Evolutionary conservation across 441 rosid genomes (phyloP).

Genomic region (Adansonia gregorii): DNA sequence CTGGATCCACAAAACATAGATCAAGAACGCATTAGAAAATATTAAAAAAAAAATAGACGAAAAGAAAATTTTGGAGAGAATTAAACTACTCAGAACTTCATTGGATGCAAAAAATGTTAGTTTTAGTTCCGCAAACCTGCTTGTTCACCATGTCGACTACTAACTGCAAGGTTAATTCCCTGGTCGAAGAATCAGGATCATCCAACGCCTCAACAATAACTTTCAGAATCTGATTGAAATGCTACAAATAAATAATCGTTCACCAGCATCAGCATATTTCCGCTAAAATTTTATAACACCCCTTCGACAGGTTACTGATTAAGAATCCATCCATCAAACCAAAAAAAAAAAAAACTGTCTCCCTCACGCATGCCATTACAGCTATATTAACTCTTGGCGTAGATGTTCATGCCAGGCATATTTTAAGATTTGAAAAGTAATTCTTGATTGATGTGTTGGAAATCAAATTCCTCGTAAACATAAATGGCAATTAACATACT

Average conservation of each 20-base stretch:
- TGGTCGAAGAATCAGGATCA: slow-evolving; percentile 37
- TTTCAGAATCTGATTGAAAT: slow-evolving; percentile 50
- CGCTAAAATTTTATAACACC: background rate
- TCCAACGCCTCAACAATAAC: slow-evolving; percentile 44
- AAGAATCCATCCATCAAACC: slow-evolving; percentile 11
- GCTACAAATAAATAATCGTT: slow-evolving; percentile 34
- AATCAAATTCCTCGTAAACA: slow-evolving; percentile 1
- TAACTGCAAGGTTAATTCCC: slow-evolving; percentile 39
- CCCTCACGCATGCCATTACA: background rate
- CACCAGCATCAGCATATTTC: slow-evolving; percentile 6
- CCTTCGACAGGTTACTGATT: background rate
- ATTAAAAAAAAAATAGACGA: background rate
- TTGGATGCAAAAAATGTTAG: background rate
- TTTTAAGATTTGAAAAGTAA: slow-evolving; percentile 10
- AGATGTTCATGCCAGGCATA: background rate
- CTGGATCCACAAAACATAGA: slow-evolving; percentile 24
- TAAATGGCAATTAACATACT: background rate
- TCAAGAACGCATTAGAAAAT: background rate
- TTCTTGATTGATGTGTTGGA: background rate
- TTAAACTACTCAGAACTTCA: background rate
- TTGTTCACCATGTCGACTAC: slow-evolving; percentile 41
- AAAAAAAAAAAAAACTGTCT: background rate
- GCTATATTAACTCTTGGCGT: background rate
- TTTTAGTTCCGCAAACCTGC: slow-evolving; percentile 38
- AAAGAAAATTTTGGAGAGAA: background rate